Conservation (phyloP, 495 filamentous ascomycete genomes). For the Aspergillus biplanus region DNA sequence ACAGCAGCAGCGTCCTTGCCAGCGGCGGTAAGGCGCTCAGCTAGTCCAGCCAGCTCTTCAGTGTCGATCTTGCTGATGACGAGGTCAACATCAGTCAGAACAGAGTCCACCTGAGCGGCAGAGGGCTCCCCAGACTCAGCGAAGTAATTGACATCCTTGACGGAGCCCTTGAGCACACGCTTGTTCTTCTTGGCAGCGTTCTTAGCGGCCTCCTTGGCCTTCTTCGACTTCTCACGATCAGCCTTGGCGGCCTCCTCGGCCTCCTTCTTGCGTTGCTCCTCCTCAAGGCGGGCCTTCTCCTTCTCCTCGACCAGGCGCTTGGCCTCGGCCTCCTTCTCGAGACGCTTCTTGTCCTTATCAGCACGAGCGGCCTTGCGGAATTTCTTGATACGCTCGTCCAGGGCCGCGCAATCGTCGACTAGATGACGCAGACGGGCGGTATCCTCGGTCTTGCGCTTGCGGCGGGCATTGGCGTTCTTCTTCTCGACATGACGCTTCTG, state of each 20-base stretch:
- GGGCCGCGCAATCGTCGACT: slow-evolving; percentile 78
- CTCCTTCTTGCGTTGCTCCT: slow-evolving; percentile 74
- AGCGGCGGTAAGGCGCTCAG: slow-evolving; percentile 66
- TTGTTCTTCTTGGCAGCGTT: slow-evolving; percentile 99
- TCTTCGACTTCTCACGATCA: slow-evolving; percentile 83
- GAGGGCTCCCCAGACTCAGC: slow-evolving; percentile 64
- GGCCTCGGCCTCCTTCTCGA: slow-evolving; percentile 90
- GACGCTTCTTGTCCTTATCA: slow-evolving; percentile 88
- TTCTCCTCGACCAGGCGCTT: slow-evolving; percentile 82
- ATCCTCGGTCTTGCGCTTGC: slow-evolving; percentile 99
- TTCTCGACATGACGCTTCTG: slow-evolving; percentile 97
- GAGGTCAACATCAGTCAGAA: slow-evolving; percentile 86
- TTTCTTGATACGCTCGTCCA: slow-evolving; percentile 94
- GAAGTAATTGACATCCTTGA: slow-evolving; percentile 96
- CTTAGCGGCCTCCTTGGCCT: slow-evolving; percentile 96
- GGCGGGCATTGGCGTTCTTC: slow-evolving; percentile 95
- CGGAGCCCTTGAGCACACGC: slow-evolving; percentile 84
- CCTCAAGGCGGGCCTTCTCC: slow-evolving; percentile 73
- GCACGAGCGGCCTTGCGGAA: slow-evolving; percentile 91
- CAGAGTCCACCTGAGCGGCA: slow-evolving; percentile 74
- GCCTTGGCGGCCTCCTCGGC: slow-evolving; percentile 85
- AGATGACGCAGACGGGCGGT: slow-evolving; percentile 84
- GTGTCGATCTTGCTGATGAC: slow-evolving; percentile 85
- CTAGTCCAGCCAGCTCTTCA: slow-evolving; percentile 82
- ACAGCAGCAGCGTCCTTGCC: slow-evolving; percentile 61